Percentiles rank a stretch among this genome's conserved stretches.
These are phyloP conservation scores for Trichoderma aggressivum DNA, from an alignment of 2,329 filamentous ascomycete species.

Conservation along the genomic window DNA sequence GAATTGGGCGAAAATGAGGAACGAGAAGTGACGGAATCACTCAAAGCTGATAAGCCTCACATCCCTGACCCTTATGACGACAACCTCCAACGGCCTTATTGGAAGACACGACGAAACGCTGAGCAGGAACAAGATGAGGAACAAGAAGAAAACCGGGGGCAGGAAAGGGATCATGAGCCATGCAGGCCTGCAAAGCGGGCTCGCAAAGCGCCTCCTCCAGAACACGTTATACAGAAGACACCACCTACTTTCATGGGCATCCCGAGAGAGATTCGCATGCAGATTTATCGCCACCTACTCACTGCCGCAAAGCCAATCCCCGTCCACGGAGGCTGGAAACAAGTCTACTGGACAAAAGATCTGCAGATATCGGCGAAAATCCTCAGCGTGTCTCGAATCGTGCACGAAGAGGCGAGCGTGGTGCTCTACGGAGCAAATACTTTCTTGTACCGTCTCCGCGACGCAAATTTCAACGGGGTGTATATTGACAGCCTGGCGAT, in stretches of 20 bases:
- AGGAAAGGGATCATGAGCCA: background rate
- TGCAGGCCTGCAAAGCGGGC: background rate
- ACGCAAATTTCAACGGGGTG: constrained; percentile 27
- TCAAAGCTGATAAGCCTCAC: background rate
- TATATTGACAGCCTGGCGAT: constrained; percentile 18
- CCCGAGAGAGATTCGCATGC: constrained; percentile 30
- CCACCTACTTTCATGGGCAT: constrained; percentile 22
- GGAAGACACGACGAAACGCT: background rate
- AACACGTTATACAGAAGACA: background rate
- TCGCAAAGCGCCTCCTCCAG: background rate
- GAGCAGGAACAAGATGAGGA: background rate
- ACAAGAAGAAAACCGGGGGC: too few relatives aligned
- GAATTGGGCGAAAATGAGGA: background rate
- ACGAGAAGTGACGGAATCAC: background rate
- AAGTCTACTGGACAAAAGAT: constrained; percentile 30
- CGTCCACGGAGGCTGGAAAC: constrained; percentile 35
- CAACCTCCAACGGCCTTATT: background rate
- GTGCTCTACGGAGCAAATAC: constrained; percentile 48
- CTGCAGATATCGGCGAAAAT: constrained; percentile 36
- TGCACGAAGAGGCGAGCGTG: constrained; percentile 37
- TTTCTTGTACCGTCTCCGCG: constrained; percentile 46
- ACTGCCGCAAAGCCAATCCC: constrained; percentile 31
- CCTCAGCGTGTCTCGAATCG: constrained; percentile 33
- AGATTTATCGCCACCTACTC: constrained; percentile 34
- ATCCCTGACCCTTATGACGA: background rate